phyloP scores from a whole-genome alignment of 192 early-diverging fungal species.

The Coemansia sp. region DNA sequence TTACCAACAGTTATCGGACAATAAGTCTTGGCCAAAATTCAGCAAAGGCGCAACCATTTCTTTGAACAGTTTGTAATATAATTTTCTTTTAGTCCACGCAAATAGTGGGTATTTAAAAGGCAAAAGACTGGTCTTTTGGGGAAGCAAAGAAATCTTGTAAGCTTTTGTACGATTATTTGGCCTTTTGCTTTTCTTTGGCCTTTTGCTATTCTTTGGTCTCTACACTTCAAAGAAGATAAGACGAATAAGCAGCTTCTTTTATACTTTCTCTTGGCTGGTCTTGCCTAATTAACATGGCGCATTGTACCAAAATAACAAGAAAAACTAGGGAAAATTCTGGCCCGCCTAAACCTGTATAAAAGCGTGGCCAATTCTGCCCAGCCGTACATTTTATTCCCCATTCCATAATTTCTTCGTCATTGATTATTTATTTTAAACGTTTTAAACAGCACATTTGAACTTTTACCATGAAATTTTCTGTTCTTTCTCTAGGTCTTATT shows the following conservation, averaged over 20 bases:
- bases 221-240: background rate
- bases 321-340: background rate
- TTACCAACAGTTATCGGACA: too few relatives aligned
- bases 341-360: background rate
- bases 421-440: background rate
- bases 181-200: background rate
- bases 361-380: background rate
- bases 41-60: too few relatives aligned
- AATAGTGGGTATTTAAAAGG: too few relatives aligned
- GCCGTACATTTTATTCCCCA: background rate
- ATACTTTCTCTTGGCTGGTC: background rate
- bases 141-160: too few relatives aligned
- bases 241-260: background rate
- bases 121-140: too few relatives aligned
- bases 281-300: background rate
- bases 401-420: background rate
- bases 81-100: too few relatives aligned
- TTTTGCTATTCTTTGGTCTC: background rate
- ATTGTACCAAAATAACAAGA: background rate
- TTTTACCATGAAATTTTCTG: background rate
- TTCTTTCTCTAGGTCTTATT: background rate
- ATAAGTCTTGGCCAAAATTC: too few relatives aligned
- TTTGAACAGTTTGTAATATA: too few relatives aligned
- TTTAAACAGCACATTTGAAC: background rate
- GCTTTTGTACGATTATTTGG: too few relatives aligned